These are phyloP conservation scores for Penicillium steckii DNA, from an alignment of 495 filamentous ascomycete genomes.

Conservation along the genomic window DNA sequence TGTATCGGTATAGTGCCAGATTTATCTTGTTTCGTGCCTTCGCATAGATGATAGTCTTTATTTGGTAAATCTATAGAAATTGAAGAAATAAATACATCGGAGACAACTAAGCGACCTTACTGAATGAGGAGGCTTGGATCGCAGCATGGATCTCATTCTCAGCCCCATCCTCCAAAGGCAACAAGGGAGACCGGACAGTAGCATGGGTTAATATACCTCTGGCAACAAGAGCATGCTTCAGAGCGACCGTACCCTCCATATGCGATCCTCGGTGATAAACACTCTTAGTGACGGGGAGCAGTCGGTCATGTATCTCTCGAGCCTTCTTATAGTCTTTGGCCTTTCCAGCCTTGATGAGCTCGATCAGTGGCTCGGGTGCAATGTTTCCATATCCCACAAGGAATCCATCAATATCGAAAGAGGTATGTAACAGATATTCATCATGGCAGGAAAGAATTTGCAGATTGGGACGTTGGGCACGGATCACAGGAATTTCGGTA, in stretches of 20 bases:
- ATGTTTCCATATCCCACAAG: conserved; percentile 40
- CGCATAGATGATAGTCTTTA: too few relatives aligned
- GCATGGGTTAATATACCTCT: conserved; percentile 31
- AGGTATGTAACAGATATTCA: conserved; percentile 36
- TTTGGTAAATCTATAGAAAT: too few relatives aligned
- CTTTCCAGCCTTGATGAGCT: conserved; percentile 34
- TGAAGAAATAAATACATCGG: too few relatives aligned
- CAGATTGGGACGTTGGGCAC: conserved; percentile 28
- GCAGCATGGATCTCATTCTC: conserved; percentile 33
- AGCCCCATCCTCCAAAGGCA: conserved; percentile 28
- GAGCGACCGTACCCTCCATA: conserved; percentile 34
- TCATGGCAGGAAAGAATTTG: conserved; percentile 37
- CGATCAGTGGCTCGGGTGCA: conserved; percentile 32
- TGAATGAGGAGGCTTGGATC: conserved; percentile 18
- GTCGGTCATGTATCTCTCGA: conserved; percentile 29
- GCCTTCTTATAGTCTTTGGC: conserved; percentile 32
- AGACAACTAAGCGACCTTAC: conserved; percentile 5
- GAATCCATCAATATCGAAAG: conserved; percentile 36
- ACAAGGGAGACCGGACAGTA: conserved; percentile 28
- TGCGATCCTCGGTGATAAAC: conserved; percentile 36
- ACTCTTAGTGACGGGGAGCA: conserved; percentile 29
- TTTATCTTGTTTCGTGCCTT: too few relatives aligned
- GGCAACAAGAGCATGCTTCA: conserved; percentile 34
- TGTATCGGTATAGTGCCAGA: too few relatives aligned
- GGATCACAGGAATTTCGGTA: conserved; percentile 35